A percentile compares a stretch with the other conserved stretches of the same genome.
Evolutionary conservation across 73 alveolate genomes (phyloP).

Genomic region (Symbiodinium pilosum): DNA sequence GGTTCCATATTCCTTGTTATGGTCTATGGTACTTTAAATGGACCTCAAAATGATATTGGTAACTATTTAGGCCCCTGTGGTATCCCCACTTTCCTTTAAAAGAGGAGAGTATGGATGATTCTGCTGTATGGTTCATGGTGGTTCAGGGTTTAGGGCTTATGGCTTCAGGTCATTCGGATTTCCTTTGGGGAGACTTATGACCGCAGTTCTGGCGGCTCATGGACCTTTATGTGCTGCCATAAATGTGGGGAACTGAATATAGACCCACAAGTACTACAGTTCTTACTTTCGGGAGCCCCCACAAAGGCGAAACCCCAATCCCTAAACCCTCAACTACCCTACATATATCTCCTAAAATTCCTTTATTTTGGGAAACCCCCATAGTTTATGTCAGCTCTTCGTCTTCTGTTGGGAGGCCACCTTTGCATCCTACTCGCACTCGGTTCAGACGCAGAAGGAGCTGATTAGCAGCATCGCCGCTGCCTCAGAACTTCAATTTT

Average conservation of each 20-base stretch:
- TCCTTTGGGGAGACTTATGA: too few species aligned
- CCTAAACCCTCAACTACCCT: background rate
- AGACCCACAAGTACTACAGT: too few species aligned
- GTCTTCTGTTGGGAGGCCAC: background rate
- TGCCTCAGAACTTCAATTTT: background rate
- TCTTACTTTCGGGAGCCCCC: background rate
- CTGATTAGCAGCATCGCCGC: slow-evolving; percentile 55
- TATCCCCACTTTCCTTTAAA: too few species aligned
- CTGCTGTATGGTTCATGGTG: too few species aligned
- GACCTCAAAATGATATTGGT: background rate
- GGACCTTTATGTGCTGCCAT: too few species aligned
- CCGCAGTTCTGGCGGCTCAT: too few species aligned
- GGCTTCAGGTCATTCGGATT: too few species aligned
- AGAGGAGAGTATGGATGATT: too few species aligned
- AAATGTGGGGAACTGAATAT: too few species aligned
- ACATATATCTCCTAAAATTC: background rate
- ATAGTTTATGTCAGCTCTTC: background rate
- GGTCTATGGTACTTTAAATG: background rate
- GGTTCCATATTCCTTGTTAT: background rate
- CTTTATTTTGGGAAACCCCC: background rate
- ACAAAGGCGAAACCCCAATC: background rate
- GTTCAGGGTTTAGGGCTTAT: too few species aligned
- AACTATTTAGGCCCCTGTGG: background rate
- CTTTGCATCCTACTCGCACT: slow-evolving; percentile 46
- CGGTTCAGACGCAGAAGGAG: slow-evolving; percentile 74